Evolutionary conservation across 2,329 filamentous ascomycete genomes (phyloP).

Genomic region (Drechslerella stenobrocha): DNA sequence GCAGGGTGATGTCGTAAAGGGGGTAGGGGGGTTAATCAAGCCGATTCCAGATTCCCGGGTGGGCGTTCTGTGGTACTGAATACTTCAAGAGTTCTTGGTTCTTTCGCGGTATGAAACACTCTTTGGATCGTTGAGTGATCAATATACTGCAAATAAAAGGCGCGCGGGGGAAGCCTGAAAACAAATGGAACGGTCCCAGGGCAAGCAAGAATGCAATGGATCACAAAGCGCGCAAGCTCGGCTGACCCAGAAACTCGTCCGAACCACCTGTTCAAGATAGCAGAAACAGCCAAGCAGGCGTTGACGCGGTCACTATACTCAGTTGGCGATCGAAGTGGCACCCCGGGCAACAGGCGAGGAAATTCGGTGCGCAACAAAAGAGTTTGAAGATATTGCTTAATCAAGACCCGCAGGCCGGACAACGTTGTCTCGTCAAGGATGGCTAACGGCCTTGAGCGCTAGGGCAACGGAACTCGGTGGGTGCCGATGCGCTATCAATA

Average conservation of each 20-base stretch:
- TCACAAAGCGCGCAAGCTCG: constrained; percentile 1
- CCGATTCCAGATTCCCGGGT: constrained; percentile 8
- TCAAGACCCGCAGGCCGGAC: constrained; percentile 31
- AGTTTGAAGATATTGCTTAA: constrained; percentile 21
- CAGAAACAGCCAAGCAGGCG: constrained; percentile 16
- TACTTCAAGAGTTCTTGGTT: constrained; percentile 12
- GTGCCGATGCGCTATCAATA: constrained; percentile 37
- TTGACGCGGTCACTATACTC: constrained; percentile 38
- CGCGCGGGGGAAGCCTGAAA: constrained; percentile 12
- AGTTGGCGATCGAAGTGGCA: constrained; percentile 25
- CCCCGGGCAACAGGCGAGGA: constrained; percentile 27
- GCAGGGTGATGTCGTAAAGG: constrained; percentile 11
- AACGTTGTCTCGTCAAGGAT: constrained; percentile 8
- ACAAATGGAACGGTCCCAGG: constrained; percentile 40
- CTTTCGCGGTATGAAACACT: constrained; percentile 28
- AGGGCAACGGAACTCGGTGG: constrained; percentile 30
- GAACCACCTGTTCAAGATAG: constrained; percentile 32
- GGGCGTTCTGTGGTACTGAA: constrained; percentile 20
- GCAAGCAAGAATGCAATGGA: constrained; percentile 9
- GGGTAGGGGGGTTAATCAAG: neutral
- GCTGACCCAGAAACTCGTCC: constrained; percentile 1
- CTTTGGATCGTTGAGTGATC: neutral
- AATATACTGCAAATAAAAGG: constrained; percentile 5
- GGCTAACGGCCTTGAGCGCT: constrained; percentile 19
- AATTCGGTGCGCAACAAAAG: constrained; percentile 23